phyloP scores from a whole-genome alignment of 2,329 filamentous ascomycete genomes.

The Penicillium sp. region DNA sequence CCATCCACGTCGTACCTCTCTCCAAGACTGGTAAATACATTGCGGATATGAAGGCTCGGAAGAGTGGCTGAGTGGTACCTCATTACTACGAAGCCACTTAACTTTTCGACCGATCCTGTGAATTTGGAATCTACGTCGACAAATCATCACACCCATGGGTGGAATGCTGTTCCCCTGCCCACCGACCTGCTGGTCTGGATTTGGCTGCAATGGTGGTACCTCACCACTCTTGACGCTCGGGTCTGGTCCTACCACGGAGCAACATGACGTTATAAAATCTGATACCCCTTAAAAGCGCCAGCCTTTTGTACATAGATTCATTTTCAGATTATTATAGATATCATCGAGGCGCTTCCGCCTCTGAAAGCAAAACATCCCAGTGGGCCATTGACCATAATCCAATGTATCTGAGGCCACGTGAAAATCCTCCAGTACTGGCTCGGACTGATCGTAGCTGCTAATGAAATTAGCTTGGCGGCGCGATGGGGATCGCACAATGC shows the following conservation, averaged over 20 bases:
- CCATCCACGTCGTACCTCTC: constrained; percentile 77
- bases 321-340: constrained; percentile 1
- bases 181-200: not conserved
- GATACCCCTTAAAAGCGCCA: constrained; percentile 7
- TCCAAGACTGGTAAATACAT: constrained; percentile 71
- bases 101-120: not conserved
- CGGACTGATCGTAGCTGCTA: not conserved
- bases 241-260: not conserved
- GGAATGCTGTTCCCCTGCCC: not conserved
- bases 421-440: not conserved
- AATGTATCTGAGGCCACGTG: not conserved
- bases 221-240: not conserved
- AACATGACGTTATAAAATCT: not conserved
- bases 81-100: not conserved
- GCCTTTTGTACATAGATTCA: constrained; percentile 3
- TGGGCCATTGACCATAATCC: not conserved
- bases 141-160: not conserved
- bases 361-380: not conserved
- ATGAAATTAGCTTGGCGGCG: too few species aligned
- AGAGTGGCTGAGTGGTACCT: constrained; percentile 33
- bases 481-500: not conserved
- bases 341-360: not conserved
- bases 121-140: not conserved
- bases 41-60: constrained; percentile 76
- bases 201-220: not conserved